Evolutionary conservation across 1,284 basidiomycete genomes (phyloP), one percentile per base, ranked within the genome.

Genomic region (Singerocomus inundabilis): DNA sequence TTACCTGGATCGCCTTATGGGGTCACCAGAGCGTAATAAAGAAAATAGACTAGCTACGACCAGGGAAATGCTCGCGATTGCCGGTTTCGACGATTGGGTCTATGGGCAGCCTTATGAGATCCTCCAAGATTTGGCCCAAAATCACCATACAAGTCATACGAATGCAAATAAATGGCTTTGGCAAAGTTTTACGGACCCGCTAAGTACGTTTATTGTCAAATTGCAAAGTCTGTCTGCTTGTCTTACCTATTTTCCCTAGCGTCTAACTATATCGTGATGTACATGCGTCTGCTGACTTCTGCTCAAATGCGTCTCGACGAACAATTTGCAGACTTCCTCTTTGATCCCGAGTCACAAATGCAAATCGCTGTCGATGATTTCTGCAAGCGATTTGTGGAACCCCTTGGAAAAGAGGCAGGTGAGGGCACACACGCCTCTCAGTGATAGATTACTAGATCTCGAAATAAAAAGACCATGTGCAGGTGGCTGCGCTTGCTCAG

Each of bases 331-430:
- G 80, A 80, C 4, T 93, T 93, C 72, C 76, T 95, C 6, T 79
- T 88, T 56, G 80, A 91, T 52, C 88, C 87, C 0, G 82, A 88
- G 35, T 79, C 81, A 0, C 81, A 80, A 32, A 78, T 82, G 41
- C 50, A 49, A 43, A 45, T 33, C 4, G 46, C 75, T 68, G 72
- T 84, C 6, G 74, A 77, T 7, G 76, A 80, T 10, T 95, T 93
- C 68, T 93, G 90, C 63, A 77, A 82, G 57, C 73, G 77, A 40
- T 82, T 86, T 55, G 91, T 95, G 28, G 90, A 94, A 56, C 82
- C 88, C 1, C 76, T 83, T 41, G 86, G 89, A 13, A 87, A 85
- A 62, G 91, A 95, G 73, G 91, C 91, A 46, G 88, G 85, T 82
- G 71, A 58, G 35, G 26, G 11, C 24, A 30, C n/a, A 48, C 38